These are phyloP conservation scores for Sextonia rubra DNA, from an alignment of 164 flowering plant genomes.

Conservation along the genomic window DNA sequence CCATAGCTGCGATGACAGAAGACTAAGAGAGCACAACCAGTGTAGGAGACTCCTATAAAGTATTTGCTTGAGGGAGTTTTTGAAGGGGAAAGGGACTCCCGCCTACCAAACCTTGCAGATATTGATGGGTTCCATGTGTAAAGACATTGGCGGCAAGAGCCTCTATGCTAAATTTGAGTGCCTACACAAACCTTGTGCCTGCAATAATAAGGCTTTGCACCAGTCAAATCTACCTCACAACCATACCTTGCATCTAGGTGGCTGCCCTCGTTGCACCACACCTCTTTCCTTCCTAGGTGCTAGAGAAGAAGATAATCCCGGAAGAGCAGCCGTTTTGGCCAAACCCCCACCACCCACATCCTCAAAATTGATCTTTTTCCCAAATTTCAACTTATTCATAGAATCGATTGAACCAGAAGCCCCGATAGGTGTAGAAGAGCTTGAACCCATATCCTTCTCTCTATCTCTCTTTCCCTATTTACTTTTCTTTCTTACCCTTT, in stretches of 20 bases:
- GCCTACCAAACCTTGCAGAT: constrained; percentile 41
- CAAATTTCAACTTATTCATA: constrained; percentile 51
- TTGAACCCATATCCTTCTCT: constrained; percentile 41
- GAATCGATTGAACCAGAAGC: constrained; percentile 31
- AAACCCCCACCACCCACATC: constrained; percentile 33
- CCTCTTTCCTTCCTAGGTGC: constrained; percentile 40
- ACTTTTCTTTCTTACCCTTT: constrained; percentile 25
- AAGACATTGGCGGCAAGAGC: constrained; percentile 33
- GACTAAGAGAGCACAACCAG: constrained; percentile 99
- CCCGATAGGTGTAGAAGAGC: constrained; percentile 30
- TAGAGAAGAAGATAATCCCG: constrained; percentile 2
- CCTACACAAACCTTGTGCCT: no score
- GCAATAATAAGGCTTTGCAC: constrained; percentile 71
- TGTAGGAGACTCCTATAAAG: constrained; percentile 55
- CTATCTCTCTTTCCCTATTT: no score
- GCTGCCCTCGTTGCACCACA: constrained; percentile 32
- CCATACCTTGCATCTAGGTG: constrained; percentile 83
- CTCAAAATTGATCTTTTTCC: constrained; percentile 63
- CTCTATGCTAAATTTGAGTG: constrained; percentile 58
- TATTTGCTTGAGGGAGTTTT: constrained; percentile 47
- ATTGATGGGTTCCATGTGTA: constrained; percentile 15
- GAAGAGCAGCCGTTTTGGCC: constrained; percentile 15
- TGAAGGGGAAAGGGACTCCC: constrained; percentile 39
- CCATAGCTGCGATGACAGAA: constrained; percentile 91
- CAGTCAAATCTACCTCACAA: constrained; percentile 66